Conservation (phyloP, 352 stramenopile genomes). For the Pythium sukuiense region DNA sequence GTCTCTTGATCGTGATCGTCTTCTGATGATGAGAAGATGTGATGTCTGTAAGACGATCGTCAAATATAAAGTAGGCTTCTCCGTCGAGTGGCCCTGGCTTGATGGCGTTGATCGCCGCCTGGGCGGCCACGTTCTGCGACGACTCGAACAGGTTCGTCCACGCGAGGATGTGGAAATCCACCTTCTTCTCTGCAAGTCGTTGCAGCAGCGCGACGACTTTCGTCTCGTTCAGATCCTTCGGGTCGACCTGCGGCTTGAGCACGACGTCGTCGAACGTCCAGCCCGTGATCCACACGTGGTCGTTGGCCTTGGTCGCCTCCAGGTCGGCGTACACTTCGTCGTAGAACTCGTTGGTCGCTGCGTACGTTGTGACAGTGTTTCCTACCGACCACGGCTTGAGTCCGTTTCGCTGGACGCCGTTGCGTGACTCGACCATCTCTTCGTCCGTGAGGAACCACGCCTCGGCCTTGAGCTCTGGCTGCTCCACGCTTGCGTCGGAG, state of each 20-base stretch:
- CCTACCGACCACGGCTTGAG: conserved; percentile 45
- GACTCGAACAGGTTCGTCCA: conserved; percentile 65
- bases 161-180: conserved; percentile 53
- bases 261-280: conserved; percentile 64
- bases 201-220: conserved; percentile 32
- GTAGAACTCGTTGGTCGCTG: conserved; percentile 50
- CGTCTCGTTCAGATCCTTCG: conserved; percentile 29
- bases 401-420: conserved; percentile 41
- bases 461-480: conserved; percentile 39
- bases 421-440: conserved; percentile 55
- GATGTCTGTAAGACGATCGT: conserved; percentile 38
- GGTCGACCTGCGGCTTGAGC: conserved; percentile 44
- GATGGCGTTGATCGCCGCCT: conserved; percentile 52
- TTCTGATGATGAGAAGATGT: conserved; percentile 57
- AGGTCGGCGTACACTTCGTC: conserved; percentile 48
- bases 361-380: conserved; percentile 50
- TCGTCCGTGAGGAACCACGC: conserved; percentile 66
- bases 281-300: conserved; percentile 39
- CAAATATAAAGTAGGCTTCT: conserved; percentile 38
- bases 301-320: conserved; percentile 29
- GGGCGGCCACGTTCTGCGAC: conserved; percentile 54
- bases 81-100: conserved; percentile 16
- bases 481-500: conserved; percentile 14
- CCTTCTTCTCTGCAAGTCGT: conserved; percentile 30
- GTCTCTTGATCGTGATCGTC: conserved; percentile 32